These are phyloP conservation scores for Solanum chilense DNA, from an alignment of 257 asterid genomes.

Conservation along the genomic window DNA sequence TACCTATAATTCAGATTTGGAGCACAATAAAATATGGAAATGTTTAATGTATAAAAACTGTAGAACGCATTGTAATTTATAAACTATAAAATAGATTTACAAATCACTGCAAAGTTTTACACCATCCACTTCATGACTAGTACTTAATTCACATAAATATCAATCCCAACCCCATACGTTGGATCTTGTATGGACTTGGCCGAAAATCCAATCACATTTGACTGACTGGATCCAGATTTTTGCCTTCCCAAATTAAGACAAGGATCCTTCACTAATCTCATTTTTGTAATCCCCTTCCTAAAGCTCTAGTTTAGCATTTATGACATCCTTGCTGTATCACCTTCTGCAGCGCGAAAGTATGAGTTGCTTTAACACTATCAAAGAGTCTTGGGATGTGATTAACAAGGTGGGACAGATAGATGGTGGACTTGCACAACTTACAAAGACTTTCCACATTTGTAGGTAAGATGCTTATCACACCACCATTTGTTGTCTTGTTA, in stretches of 20 bases:
- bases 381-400: conserved; percentile 70
- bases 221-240: not conserved
- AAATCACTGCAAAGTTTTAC: not conserved
- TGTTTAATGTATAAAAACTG: not conserved
- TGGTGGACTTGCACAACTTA: conserved; percentile 56
- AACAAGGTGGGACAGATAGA: conserved; percentile 35
- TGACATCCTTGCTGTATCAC: not conserved
- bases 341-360: conserved; percentile 58
- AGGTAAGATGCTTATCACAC: conserved; percentile 25
- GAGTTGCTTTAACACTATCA: conserved; percentile 72
- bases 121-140: not conserved
- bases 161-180: not conserved
- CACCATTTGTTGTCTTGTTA: not conserved
- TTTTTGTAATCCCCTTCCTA: not conserved
- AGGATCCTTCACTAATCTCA: not conserved
- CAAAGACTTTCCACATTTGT: conserved; percentile 58
- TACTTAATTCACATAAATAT: not conserved
- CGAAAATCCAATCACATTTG: not conserved
- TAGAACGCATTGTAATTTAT: not conserved
- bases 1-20: not conserved
- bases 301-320: not conserved
- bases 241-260: not conserved
- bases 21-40: not conserved
- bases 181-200: not conserved
- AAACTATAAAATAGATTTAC: not conserved